Evolutionary conservation across 1,139 yeast species (phyloP).

Genomic region (Lodderomyces parapsilosis): DNA sequence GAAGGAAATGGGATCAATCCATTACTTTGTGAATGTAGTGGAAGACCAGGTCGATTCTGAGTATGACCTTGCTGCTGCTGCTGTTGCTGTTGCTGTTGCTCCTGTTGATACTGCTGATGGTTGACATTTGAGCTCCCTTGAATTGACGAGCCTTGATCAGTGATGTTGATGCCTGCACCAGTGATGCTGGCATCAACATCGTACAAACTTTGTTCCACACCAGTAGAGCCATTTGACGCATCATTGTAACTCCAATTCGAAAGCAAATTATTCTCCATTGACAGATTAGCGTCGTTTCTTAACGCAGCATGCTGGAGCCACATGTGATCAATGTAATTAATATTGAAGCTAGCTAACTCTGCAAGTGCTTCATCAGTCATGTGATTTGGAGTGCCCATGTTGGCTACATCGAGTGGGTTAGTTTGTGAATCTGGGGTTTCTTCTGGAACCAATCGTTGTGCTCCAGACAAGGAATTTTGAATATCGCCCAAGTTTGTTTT

Average conservation of each 20-base stretch:
- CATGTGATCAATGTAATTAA: slow-evolving; percentile 22
- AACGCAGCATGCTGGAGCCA: slow-evolving; percentile 30
- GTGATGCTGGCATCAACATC: background rate
- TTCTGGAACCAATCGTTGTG: background rate
- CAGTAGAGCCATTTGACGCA: background rate
- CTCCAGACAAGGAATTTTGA: background rate
- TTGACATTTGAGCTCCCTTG: background rate
- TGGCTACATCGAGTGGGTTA: background rate
- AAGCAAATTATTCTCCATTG: background rate
- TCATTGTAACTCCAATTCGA: background rate
- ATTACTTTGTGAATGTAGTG: slow-evolving; percentile 1
- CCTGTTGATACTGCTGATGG: no score
- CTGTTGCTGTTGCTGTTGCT: no score
- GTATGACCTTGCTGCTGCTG: background rate
- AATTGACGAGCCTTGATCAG: background rate
- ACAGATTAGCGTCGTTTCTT: slow-evolving; percentile 20
- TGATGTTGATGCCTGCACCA: background rate
- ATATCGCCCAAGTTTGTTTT: background rate
- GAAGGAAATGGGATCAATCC: background rate
- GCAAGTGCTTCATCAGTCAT: slow-evolving; percentile 12
- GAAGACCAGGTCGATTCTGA: background rate
- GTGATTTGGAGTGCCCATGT: background rate
- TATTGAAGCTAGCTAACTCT: background rate
- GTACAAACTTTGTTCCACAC: background rate
- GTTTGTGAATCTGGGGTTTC: background rate